Evolutionary conservation across 208 protist species (phyloP), one percentile per base, ranked within the genome.

Genomic region (Phytomonas francai): DNA sequence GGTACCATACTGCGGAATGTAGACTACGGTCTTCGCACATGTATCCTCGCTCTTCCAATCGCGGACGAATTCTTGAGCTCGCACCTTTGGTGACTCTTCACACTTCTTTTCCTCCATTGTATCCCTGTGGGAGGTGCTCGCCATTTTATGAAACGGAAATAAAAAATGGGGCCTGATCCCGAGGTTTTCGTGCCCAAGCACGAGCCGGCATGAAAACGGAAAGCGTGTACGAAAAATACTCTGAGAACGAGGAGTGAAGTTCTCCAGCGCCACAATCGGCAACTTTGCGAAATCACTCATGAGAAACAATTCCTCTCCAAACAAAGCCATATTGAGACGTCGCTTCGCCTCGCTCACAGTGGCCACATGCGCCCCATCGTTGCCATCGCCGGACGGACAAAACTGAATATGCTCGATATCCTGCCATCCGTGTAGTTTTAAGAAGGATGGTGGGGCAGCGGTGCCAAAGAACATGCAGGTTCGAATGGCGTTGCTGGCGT

Each of bases 1-100:
- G 14, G 88, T 94, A 69, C 91, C 91, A 70, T 91, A 93, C 73
- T 96, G 91, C 19, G 91, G 91, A 32, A 96, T 67, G 67, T 93
- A 96, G 12, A 96, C 34, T 30, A 96, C 87, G 9, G 34, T 39
- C 34, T 39, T 39, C 3, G 34, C 34, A 39, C 34, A 39, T 39
- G 34, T 39, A 39, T 39, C 34, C 34, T 39, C 34, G 9, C 34
- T 9, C 3, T 9, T 39, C 34, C 34, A 39, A 39, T 39, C 34
- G 34, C 6, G 9, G 34, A 12, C 34, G 9, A 39, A 39, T 39
- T 39, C 9, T 39, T 39, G 3, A 9, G 34, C 9, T 12, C 3
- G 34, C 34, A 39, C 34, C 3, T 39, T 39, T 39, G 34, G 34
- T 39, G 34, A 12, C 6, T 39, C 34, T 39, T 9, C 34, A 39